Conservation (phyloP, 495 filamentous ascomycete species). For the Neurospora sp. region DNA sequence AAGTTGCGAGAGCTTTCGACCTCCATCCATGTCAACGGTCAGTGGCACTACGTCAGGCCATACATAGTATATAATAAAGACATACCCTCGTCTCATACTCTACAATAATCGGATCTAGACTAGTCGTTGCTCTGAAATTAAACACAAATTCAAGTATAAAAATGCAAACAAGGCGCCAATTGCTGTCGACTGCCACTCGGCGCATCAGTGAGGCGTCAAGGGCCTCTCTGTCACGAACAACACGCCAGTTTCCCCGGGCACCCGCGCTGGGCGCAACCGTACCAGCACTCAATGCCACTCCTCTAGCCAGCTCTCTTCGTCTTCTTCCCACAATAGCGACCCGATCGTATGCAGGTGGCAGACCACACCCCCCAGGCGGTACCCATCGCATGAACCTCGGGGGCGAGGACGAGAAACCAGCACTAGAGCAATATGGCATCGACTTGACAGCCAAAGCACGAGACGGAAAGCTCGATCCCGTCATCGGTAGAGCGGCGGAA, state of each 20-base stretch:
- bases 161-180: slow-evolving; percentile 32
- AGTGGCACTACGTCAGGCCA: neutral
- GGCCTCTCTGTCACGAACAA: slow-evolving; percentile 13
- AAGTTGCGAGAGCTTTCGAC: slow-evolving; percentile 25
- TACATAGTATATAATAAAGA: neutral
- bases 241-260: slow-evolving; percentile 16
- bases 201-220: slow-evolving; percentile 24
- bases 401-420: slow-evolving; percentile 69
- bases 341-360: slow-evolving; percentile 64
- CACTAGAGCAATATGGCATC: slow-evolving; percentile 81
- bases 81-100: neutral
- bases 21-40: neutral
- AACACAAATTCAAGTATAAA: neutral
- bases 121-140: neutral
- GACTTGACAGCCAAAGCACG: slow-evolving; percentile 81
- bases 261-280: slow-evolving; percentile 8
- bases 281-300: neutral
- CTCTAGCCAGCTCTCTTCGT: slow-evolving; percentile 6
- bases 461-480: slow-evolving; percentile 86
- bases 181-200: slow-evolving; percentile 27
- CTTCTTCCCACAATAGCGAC: slow-evolving; percentile 18
- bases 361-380: slow-evolving; percentile 79
- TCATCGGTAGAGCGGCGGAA: slow-evolving; percentile 85
- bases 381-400: slow-evolving; percentile 88
- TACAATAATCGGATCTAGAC: neutral